Base-by-base conservation (phyloP, 768 basidiomycete species). In the Crepidotus variabilis region DNA sequence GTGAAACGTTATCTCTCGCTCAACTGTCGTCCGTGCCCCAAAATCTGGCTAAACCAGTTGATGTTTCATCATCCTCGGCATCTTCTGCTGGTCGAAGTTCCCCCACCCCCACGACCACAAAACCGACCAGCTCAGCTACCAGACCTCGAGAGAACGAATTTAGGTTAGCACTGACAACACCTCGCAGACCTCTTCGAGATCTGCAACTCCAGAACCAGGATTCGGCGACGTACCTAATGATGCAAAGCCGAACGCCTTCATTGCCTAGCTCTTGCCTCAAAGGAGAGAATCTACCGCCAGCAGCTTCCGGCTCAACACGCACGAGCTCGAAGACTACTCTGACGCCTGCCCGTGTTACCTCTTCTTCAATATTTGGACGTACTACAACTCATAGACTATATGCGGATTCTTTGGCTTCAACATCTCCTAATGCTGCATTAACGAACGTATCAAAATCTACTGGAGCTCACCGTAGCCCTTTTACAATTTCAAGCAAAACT, bases 101-200 rank as follows among this genome's bases (percentile, higher is more conserved):
- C 36, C 23, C 28, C 35, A 32, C 20, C 39, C 23, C 36, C 50
- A 20, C 36, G 33, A 34, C n/a, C 23, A n/a, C 34, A 23, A 33
- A 36, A 22, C 22, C 18, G 28, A 22, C 20, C 10, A 22, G 36
- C 36, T 53, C 45, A 43, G 14, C 36, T 13, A 21, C 46, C 24
- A 20, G 20, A 11, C 18, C 56, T 33, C 50, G 46, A 46, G 23
- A 24, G 21, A 52, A 43, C 11, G 52, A 39, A 24, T 54, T 23
- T 18, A 49, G 49, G 13, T 47, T 52, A n/a, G 34, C 6, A 8
- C 24, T 54, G 20, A 34, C 43, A 7, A 57, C 59, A 36, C 66
- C 62, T 60, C 63, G 59, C 48, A 60, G 60, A 14, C 61, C 53
- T 21, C 28, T 61, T 39, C 11, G 36, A 14, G 21, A 57, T 20